A percentile compares a stretch with the other conserved stretches of the same genome.
Evolutionary conservation across 2,329 filamentous ascomycete genomes (phyloP).

Genomic region (Xylariaceae sp.): DNA sequence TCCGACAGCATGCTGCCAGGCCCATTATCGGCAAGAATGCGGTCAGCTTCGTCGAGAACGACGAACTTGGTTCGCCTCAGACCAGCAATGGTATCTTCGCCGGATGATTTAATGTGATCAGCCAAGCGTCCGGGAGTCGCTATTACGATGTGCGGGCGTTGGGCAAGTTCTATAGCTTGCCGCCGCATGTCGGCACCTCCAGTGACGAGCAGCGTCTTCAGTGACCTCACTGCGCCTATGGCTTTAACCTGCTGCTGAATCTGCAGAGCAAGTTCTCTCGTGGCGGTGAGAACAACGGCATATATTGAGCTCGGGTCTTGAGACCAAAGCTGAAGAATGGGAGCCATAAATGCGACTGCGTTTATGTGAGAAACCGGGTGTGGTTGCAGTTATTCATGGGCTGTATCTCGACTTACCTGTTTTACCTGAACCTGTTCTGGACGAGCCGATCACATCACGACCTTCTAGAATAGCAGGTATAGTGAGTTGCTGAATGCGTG

Average conservation of each 20-base stretch:
- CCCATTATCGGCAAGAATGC: constrained; percentile 68
- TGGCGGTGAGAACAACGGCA: constrained; percentile 83
- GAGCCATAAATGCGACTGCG: constrained; percentile 80
- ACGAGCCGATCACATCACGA: constrained; percentile 75
- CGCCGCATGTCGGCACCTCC: constrained; percentile 89
- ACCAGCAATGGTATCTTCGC: constrained; percentile 82
- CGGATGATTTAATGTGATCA: constrained; percentile 88
- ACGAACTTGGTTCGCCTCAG: constrained; percentile 76
- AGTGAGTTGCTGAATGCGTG: constrained; percentile 85
- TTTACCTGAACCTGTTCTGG: constrained; percentile 93
- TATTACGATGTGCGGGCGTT: constrained; percentile 85
- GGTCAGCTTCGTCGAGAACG: constrained; percentile 93
- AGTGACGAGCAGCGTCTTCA: constrained; percentile 86
- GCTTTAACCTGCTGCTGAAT: constrained; percentile 96
- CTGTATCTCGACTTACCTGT: constrained; percentile 43
- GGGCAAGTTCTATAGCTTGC: constrained; percentile 79
- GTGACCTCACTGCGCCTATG: constrained; percentile 78
- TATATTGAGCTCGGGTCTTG: constrained; percentile 90
- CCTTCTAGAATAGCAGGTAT: constrained; percentile 92
- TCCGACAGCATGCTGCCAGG: constrained; percentile 91
- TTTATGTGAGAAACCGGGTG: constrained; percentile 2
- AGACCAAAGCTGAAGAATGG: constrained; percentile 90
- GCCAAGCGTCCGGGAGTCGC: constrained; percentile 90
- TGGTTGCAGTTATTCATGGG: background rate
- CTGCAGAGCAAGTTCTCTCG: constrained; percentile 86